Conservation (phyloP, 768 basidiomycete genomes). For the Coprinopsis strossmayeri region DNA sequence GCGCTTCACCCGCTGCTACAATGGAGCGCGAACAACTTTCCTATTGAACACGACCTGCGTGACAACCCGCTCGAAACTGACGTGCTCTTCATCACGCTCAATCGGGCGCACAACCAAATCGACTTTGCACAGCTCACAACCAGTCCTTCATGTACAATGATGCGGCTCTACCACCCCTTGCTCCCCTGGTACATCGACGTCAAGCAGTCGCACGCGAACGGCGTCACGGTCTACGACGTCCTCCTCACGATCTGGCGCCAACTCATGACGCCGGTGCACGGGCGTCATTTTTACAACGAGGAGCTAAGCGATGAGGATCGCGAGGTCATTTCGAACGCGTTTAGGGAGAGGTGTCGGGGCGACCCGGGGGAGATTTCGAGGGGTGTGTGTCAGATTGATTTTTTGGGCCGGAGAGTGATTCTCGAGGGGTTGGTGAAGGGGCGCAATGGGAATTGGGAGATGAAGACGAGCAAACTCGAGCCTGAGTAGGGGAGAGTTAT, state of each 20-base stretch:
- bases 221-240: conserved; percentile 56
- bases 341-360: conserved; percentile 34
- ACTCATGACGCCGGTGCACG: conserved; percentile 38
- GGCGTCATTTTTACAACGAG: conserved; percentile 53
- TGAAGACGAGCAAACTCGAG: too few species aligned
- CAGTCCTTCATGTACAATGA: conserved; percentile 38
- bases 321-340: conserved; percentile 37
- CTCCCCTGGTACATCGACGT: conserved; percentile 70
- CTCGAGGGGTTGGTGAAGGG: too few species aligned
- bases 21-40: conserved; percentile 23
- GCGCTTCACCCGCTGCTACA: conserved; percentile 23
- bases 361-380: conserved; percentile 22
- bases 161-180: conserved; percentile 51
- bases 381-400: conserved; percentile 53
- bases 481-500: too few species aligned
- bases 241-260: conserved; percentile 37
- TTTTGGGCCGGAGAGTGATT: too few species aligned
- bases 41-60: conserved; percentile 48
- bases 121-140: conserved; percentile 53
- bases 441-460: too few species aligned
- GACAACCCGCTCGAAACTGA: conserved; percentile 23
- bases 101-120: conserved; percentile 33
- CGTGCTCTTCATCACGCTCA: conserved; percentile 39
- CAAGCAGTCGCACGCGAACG: conserved; percentile 34
- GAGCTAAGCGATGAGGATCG: conserved; percentile 43